Evolutionary conservation across 768 basidiomycete genomes (phyloP).

Genomic region (Mycena sanguinolenta): DNA sequence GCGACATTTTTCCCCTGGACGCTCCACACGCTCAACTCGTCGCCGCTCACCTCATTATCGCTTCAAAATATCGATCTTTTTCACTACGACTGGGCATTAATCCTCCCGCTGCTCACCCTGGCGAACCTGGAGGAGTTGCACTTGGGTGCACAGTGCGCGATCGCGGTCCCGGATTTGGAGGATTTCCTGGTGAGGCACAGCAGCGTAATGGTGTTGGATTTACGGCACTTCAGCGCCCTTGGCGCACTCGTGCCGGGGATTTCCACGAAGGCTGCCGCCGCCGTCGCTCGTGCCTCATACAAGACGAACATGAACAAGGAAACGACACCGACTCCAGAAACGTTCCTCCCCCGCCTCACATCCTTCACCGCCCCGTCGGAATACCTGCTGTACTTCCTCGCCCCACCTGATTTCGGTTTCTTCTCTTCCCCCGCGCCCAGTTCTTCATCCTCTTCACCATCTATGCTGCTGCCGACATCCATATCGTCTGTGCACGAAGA

Average conservation of each 20-base stretch:
- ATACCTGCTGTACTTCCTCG: slow-evolving; percentile 25
- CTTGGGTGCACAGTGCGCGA: slow-evolving; percentile 4
- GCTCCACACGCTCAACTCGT: slow-evolving; percentile 19
- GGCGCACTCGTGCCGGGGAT: slow-evolving; percentile 5
- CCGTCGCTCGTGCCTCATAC: no score
- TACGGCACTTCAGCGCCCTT: slow-evolving; percentile 9
- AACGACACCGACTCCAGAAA: no score
- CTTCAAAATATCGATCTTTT: slow-evolving; percentile 22
- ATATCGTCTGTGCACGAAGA: no score
- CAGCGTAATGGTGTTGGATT: slow-evolving; percentile 10
- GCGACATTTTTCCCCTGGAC: slow-evolving; percentile 20
- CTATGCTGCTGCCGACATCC: no score
- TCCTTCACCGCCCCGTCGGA: slow-evolving; percentile 20
- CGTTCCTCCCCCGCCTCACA: slow-evolving; percentile 8
- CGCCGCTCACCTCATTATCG: slow-evolving; percentile 28
- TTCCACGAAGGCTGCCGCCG: not conserved
- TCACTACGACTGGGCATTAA: slow-evolving; percentile 30
- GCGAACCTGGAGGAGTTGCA: not conserved
- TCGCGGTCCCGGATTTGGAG: slow-evolving; percentile 23
- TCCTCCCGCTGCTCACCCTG: slow-evolving; percentile 16
- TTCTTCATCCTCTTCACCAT: no score
- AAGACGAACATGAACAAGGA: no score
- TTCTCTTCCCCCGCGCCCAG: no score
- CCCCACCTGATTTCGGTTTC: no score
- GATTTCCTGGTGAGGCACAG: slow-evolving; percentile 27